phyloP scores from a whole-genome alignment of 805 yeast species.

The Sugiyamaella boreocaroliniensis region DNA sequence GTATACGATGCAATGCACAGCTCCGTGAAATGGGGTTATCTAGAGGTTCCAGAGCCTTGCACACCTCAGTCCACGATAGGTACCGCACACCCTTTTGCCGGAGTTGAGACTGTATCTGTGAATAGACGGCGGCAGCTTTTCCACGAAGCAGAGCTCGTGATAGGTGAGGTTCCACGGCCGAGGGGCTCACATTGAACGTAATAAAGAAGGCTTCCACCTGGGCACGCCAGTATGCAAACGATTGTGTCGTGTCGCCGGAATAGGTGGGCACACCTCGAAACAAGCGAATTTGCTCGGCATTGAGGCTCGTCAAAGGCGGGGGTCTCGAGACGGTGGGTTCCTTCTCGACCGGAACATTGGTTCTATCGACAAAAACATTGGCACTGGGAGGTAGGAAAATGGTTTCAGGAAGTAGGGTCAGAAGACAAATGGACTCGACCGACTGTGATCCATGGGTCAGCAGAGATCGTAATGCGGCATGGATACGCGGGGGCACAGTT shows the following conservation, averaged over 20 bases:
- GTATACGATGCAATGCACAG: constrained; percentile 1
- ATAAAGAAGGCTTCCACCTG: constrained; percentile 3
- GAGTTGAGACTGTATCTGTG: background rate
- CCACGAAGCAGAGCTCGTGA: constrained; percentile 2
- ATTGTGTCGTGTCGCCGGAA: background rate
- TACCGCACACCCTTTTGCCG: constrained; percentile 1
- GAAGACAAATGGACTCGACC: background rate
- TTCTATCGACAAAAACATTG: too few species aligned
- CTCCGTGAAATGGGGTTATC: constrained; percentile 10
- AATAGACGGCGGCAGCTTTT: constrained; percentile 2
- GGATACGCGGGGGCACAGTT: background rate
- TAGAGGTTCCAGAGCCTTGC: background rate
- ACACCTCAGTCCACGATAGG: constrained; percentile 9
- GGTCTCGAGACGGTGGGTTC: background rate
- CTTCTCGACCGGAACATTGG: too few species aligned
- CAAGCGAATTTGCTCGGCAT: constrained; percentile 1
- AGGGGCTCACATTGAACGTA: constrained; percentile 1
- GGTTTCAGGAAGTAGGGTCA: too few species aligned
- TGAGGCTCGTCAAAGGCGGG: background rate
- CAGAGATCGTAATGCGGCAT: background rate
- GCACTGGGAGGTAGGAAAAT: too few species aligned
- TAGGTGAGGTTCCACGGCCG: constrained; percentile 9
- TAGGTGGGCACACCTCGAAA: constrained; percentile 3
- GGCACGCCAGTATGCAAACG: constrained; percentile 7
- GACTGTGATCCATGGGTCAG: too few species aligned